Base-by-base conservation (phyloP, 2,329 filamentous ascomycete species). In the Penicillium sp. region DNA sequence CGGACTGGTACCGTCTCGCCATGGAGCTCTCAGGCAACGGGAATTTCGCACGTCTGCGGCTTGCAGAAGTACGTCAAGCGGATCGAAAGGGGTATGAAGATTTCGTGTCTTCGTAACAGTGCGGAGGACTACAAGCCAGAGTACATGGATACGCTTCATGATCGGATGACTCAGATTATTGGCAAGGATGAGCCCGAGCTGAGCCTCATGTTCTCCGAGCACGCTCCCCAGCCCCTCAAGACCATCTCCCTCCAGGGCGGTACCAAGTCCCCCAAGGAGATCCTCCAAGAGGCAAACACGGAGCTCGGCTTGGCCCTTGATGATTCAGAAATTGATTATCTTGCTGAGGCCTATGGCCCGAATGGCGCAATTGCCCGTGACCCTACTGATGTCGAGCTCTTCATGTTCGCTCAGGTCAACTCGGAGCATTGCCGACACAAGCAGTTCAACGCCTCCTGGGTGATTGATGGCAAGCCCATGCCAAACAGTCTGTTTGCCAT, bases 341-440 rank as follows among this genome's bases (percentile, higher is more conserved):
- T 99, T 39, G 90, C 96, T n/a, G 87, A 92, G 65, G 87, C 88
- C 41, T 94, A 91, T 75, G 85, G 85, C 6, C 80, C 85, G 38
- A 83, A 86, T 31, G 82, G 82, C 4, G 75, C 80, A 50, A 78
- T 85, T 49, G 82, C 82, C 13, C 73, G 82, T 60, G 79, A 87
- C 48, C 91, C 91, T 1, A 88, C 92, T 59, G 94, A 97, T 72
- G 90, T 97, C 44, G 94, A 99, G 78, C 82, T 97, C 23, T 97
- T 97, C 82, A 97, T 97, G 94, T 99, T 97, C 74, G 93, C 93
- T 16, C 94, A 99, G 77, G 93, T 99, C 73, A 97, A 97, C 80
- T 97, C 93, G 3, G 94, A 99, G 81, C 93, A 97, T 76, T 96
- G 85, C 70, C 78, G 85, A 57, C 85, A 88, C 72, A 96, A 97